Evolutionary conservation across 202 grass and related monocot genomes (phyloP).

Genomic region (Schoenoplectus triqueter): DNA sequence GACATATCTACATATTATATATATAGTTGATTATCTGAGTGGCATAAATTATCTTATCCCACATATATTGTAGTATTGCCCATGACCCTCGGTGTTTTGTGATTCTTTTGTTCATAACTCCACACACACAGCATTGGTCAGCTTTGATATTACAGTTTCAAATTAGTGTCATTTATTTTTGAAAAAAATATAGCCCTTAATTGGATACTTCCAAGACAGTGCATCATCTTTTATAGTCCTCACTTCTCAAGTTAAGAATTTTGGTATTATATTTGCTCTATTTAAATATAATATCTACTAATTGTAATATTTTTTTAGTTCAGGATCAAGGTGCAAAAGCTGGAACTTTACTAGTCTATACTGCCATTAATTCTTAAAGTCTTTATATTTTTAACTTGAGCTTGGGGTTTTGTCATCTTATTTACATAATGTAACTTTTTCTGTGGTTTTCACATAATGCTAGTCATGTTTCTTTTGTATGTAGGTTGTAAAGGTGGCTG

Average conservation of each 20-base stretch:
- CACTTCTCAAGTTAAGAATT: not conserved
- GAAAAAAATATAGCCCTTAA: too few species aligned
- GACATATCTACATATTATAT: not conserved
- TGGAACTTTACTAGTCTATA: not conserved
- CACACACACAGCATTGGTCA: not conserved
- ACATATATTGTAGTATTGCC: not conserved
- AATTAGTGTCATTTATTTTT: not conserved
- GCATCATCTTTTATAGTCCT: not conserved
- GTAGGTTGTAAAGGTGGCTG: constrained; percentile 85
- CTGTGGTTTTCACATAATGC: not conserved
- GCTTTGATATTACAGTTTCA: not conserved
- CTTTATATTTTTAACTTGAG: not conserved
- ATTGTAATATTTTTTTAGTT: not conserved
- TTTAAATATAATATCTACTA: not conserved
- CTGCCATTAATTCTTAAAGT: not conserved
- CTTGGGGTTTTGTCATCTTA: not conserved
- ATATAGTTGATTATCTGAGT: too few species aligned
- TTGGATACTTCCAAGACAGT: too few species aligned
- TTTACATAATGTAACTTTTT: not conserved
- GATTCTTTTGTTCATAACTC: not conserved
- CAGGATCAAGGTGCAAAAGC: not conserved
- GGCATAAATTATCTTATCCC: not conserved
- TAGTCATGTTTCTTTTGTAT: constrained; percentile 39
- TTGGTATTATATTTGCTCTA: not conserved
- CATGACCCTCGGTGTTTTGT: not conserved